Base-by-base conservation (phyloP, 2,329 filamentous ascomycete species). In the Ophiostoma triangulosporum region DNA sequence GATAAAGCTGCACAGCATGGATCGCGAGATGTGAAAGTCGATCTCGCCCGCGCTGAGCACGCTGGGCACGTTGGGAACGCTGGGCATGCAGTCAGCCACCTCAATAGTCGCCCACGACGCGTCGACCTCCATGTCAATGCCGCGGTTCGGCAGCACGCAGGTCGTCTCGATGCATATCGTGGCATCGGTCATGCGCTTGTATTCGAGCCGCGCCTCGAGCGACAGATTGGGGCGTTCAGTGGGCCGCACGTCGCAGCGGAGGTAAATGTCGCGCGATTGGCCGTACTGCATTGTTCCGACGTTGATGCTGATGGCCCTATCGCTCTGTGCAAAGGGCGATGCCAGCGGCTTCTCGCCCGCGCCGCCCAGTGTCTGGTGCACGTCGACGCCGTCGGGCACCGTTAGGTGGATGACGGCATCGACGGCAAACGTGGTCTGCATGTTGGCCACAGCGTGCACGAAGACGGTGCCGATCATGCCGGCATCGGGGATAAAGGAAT, bases 381-480 rank as follows among this genome's bases (percentile, higher is more conserved):
- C 55, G 2, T 64, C 53, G 4, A 77, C 51, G 0, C 59, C 57
- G 2, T 60, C 54, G 0, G 69, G 64, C 49, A 71, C 73, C 0
- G 59, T 64, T 20, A 81, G 56, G 2, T 63, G 64, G 2, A 82
- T 62, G 0, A 59, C 64, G 3, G 73, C 73, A 1, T 68, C 65
- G 4, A 67, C 73, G 2, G 77, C 77, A 56, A 73, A 80, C 0
- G 78, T 82, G 2, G 74, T 71, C 59, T 80, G 78, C 2, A 83
- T 62, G 57, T 82, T 80, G 17, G 79, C 78, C 2, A 81, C 70
- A 2, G 80, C 76, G 59, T 83, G 77, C 3, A 81, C 70, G 56
- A 83, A 81, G 3, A 80, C 76, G 3, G 79, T 82, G 3, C 75
- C 59, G 56, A 83, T 76, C 77, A 83, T 81, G 55, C 77, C 75